Evolutionary conservation across 2,329 filamentous ascomycete genomes (phyloP).

Genomic region (Falciphora oryzae): DNA sequence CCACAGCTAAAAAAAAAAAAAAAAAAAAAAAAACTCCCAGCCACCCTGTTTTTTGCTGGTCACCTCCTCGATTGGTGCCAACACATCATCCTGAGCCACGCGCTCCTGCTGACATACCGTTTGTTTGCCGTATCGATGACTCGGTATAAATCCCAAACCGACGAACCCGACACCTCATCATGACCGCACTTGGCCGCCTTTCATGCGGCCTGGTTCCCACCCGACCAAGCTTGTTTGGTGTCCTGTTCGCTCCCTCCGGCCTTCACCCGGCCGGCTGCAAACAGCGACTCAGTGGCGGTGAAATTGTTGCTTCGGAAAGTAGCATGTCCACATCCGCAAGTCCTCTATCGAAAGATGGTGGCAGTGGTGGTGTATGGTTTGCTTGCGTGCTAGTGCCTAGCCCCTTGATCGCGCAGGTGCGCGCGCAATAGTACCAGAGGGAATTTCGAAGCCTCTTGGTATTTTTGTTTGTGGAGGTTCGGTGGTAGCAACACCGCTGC

Average conservation of each 20-base stretch:
- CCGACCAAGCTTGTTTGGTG: not conserved
- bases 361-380: no score
- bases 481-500: not conserved
- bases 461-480: not conserved
- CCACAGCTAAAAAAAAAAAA: no score
- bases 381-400: no score
- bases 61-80: constrained; percentile 2
- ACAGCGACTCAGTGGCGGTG: no score
- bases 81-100: not conserved
- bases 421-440: not conserved
- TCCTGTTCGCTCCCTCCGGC: not conserved
- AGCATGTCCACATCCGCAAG: no score
- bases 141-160: not conserved
- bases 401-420: not conserved
- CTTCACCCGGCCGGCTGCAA: no score
- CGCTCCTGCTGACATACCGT: no score
- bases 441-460: not conserved
- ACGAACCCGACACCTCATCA: not conserved
- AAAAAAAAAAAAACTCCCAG: not conserved
- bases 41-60: not conserved
- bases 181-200: constrained; percentile 1
- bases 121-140: not conserved
- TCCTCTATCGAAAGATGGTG: no score
- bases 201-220: not conserved
- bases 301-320: not conserved